phyloP scores from a whole-genome alignment of 257 asterid species.

The Euphrasia confusa region DNA sequence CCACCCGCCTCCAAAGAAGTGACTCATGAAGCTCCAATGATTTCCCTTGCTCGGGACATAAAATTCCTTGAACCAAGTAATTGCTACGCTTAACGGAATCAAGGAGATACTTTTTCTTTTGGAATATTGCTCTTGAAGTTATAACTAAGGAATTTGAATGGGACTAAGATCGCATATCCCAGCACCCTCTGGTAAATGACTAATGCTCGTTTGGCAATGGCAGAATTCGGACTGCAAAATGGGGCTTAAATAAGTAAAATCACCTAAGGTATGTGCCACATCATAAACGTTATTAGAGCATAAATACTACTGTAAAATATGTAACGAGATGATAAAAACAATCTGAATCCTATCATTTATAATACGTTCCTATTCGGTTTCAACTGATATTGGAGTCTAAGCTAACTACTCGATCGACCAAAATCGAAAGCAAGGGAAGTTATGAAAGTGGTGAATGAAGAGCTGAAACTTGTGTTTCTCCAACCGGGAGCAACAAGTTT shows the following conservation, averaged over 20 bases:
- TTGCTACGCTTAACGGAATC: slow-evolving; percentile 40
- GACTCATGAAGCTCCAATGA: slow-evolving; percentile 35
- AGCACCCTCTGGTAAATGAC: slow-evolving; percentile 24
- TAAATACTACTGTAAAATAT: neutral
- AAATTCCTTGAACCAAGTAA: slow-evolving; percentile 35
- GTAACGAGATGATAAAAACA: neutral
- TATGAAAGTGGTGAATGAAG: neutral
- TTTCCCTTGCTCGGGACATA: slow-evolving; percentile 42
- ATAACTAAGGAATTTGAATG: slow-evolving; percentile 36
- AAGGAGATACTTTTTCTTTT: slow-evolving; percentile 46
- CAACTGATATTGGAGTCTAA: no score
- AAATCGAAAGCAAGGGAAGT: neutral
- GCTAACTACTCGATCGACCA: no score
- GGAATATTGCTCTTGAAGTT: slow-evolving; percentile 80
- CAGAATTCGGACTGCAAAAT: slow-evolving; percentile 30
- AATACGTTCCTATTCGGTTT: neutral
- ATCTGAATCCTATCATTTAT: neutral
- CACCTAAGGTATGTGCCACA: slow-evolving; percentile 14
- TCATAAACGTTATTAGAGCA: neutral
- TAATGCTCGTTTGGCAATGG: slow-evolving; percentile 27
- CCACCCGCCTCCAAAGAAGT: slow-evolving; percentile 35
- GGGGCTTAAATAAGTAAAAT: slow-evolving; percentile 23
- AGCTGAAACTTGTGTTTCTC: slow-evolving; percentile 8
- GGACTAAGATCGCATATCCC: slow-evolving; percentile 37
- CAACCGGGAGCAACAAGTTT: neutral